Conservation (phyloP, 139 green algal species). For the Picochlorum sp. region DNA sequence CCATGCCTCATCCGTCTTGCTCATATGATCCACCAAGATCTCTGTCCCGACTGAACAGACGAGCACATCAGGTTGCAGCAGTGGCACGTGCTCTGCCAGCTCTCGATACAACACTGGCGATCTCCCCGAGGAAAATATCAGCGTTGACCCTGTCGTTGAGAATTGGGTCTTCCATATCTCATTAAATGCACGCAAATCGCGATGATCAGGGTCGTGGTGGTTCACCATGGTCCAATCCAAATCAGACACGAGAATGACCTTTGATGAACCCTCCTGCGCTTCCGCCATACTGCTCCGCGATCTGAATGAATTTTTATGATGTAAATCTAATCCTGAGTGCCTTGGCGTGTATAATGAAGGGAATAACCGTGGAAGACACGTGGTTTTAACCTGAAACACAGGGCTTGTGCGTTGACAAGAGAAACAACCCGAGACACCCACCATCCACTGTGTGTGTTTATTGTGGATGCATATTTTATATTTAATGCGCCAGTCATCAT, state of each 20-base stretch:
- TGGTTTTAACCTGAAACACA: no score
- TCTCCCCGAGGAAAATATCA: constrained; percentile 86
- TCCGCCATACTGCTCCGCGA: neutral
- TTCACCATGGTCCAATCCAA: constrained; percentile 89
- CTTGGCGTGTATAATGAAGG: no score
- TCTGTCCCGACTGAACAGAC: constrained; percentile 91
- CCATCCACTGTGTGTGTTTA: neutral
- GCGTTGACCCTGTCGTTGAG: constrained; percentile 51
- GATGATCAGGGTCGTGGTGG: constrained; percentile 62
- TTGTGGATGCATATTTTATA: neutral
- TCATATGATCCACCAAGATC: constrained; percentile 56
- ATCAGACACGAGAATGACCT: constrained; percentile 76
- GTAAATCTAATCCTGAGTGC: no score
- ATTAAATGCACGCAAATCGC: constrained; percentile 62
- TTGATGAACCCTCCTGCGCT: neutral
- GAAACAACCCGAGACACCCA: neutral
- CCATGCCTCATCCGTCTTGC: constrained; percentile 54
- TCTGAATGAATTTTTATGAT: no score
- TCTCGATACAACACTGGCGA: constrained; percentile 69
- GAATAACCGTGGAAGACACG: no score
- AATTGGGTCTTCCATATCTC: constrained; percentile 59
- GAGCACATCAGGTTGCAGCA: constrained; percentile 71
- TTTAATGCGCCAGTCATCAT: no score
- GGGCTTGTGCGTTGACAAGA: no score
- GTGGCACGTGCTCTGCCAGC: constrained; percentile 61